Percentiles rank a stretch among this genome's conserved stretches.
phyloP scores from a whole-genome alignment of 1,284 basidiomycete species.

The Takashimella tepidaria region DNA sequence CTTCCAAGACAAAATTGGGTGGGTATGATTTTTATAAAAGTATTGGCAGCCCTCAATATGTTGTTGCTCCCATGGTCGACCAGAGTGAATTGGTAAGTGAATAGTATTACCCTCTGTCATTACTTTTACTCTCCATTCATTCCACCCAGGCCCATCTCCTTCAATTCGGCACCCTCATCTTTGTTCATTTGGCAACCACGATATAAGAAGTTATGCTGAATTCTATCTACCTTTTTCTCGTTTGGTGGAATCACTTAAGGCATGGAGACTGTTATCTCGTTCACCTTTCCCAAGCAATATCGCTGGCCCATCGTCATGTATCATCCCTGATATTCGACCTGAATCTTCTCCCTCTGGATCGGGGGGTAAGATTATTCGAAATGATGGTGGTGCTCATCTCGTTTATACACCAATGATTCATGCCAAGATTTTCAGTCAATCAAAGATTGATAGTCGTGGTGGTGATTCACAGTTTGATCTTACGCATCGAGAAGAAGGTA shows the following conservation, averaged over 20 bases:
- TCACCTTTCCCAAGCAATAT: slow-evolving; percentile 58
- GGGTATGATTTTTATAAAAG: slow-evolving; percentile 80
- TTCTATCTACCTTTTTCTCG: no score
- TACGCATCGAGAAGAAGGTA: slow-evolving; percentile 50
- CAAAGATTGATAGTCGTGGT: slow-evolving; percentile 28
- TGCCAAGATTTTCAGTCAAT: slow-evolving; percentile 72
- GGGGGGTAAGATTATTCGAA: slow-evolving; percentile 7
- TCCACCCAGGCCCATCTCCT: no score
- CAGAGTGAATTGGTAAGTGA: slow-evolving; percentile 82
- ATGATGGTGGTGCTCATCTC: slow-evolving; percentile 55
- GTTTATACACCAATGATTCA: slow-evolving; percentile 98
- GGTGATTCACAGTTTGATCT: slow-evolving; percentile 64
- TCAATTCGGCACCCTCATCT: no score
- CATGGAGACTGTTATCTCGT: slow-evolving; percentile 85
- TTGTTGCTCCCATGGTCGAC: slow-evolving; percentile 98
- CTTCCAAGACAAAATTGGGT: slow-evolving; percentile 54
- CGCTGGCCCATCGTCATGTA: slow-evolving; percentile 21
- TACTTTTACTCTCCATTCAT: no score
- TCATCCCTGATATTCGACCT: slow-evolving; percentile 14
- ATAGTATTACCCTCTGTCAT: neutral
- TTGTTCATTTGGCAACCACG: no score
- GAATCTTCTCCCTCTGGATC: neutral
- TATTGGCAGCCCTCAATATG: slow-evolving; percentile 75
- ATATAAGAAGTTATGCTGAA: no score
- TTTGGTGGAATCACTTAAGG: no score